Base-by-base conservation (phyloP, 2,329 filamentous ascomycete species). In the Tolypocladium pustulatum region DNA sequence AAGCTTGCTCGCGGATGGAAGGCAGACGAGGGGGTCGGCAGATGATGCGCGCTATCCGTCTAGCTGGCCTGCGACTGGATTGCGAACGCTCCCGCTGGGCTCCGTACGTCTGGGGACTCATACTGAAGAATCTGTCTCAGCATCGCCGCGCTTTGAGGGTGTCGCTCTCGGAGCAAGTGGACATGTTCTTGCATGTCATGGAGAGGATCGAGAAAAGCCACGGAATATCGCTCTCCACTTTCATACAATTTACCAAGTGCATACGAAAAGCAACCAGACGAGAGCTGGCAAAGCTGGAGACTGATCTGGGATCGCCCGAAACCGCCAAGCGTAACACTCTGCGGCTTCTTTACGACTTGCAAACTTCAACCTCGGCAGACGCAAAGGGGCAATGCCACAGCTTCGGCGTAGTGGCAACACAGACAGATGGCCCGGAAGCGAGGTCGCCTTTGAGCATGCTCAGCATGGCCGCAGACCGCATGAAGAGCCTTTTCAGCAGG, bases 111-210 rank as follows among this genome's bases (percentile, higher is more conserved):
- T 75, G 72, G 72, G 67, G 65, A 25, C 62, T 66, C 5, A 69
- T 75, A 20, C 58, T 75, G 4, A 73, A 71, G 59, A 65, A 68
- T 25, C 59, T 73, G 2, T 69, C 68, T 2, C 69, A 69, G 54
- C 68, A 68, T 43, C 68, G 68, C 51, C 55, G 57, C 13, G 62
- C 63, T 4, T 22, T 74, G 56, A 63, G 61, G 20, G 63, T 73
- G 13, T 67, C 65, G 1, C 58, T 68, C 0, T 58, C 65, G 12
- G 66, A 68, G 41, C 72, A 74, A 40, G 58, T 74, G 57, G 61
- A 63, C 2, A 55, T 71, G n/a, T 60, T 69, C 22, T 55, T 68
- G 22, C 61, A 66, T 15, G 65, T 71, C 32, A 57, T 67, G 1
- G 63, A 69, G 9, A 64, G 64, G 6, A 68, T 74, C n/a, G 67